These are phyloP conservation scores for Immersiella caudata DNA, from an alignment of 495 filamentous ascomycete species.

Conservation along the genomic window DNA sequence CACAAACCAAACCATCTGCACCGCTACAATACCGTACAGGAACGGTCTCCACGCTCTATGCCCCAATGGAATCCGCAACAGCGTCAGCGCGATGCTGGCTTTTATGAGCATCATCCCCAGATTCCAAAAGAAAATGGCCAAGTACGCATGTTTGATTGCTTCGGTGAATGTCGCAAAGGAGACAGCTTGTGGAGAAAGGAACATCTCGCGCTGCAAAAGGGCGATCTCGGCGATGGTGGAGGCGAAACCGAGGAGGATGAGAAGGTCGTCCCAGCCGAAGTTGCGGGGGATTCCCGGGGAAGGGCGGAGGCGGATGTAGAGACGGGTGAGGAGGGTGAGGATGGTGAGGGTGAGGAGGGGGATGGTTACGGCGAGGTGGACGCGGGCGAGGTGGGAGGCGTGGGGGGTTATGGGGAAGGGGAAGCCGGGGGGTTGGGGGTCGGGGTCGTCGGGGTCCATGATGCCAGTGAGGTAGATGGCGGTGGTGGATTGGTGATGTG, in stretches of 20 bases:
- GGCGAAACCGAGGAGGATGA: slow-evolving; percentile 9
- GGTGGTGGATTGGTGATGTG: no score
- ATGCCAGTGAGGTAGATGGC: no score
- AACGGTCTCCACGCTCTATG: background rate
- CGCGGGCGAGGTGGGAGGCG: background rate
- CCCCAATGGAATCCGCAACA: slow-evolving; percentile 22
- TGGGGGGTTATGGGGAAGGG: background rate
- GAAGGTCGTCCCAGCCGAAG: background rate
- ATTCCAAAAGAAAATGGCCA: slow-evolving; percentile 8
- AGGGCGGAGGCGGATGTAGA: slow-evolving; percentile 2
- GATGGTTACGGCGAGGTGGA: slow-evolving; percentile 9
- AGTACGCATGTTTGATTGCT: background rate
- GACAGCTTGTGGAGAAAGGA: background rate
- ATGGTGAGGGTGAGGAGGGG: background rate
- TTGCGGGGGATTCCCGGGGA: no score
- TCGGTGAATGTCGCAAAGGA: background rate
- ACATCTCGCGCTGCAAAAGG: slow-evolving; percentile 2
- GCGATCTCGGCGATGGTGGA: background rate
- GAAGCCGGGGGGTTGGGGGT: background rate
- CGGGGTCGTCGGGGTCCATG: background rate
- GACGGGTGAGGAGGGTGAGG: background rate
- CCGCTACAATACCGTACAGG: slow-evolving; percentile 3
- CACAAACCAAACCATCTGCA: slow-evolving; percentile 1
- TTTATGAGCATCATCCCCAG: slow-evolving; percentile 29
- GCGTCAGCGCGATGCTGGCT: slow-evolving; percentile 24